A percentile compares a stretch with the other conserved stretches of the same genome.
Evolutionary conservation across 2,329 filamentous ascomycete genomes (phyloP).

Genomic region (Alternaria sp.): DNA sequence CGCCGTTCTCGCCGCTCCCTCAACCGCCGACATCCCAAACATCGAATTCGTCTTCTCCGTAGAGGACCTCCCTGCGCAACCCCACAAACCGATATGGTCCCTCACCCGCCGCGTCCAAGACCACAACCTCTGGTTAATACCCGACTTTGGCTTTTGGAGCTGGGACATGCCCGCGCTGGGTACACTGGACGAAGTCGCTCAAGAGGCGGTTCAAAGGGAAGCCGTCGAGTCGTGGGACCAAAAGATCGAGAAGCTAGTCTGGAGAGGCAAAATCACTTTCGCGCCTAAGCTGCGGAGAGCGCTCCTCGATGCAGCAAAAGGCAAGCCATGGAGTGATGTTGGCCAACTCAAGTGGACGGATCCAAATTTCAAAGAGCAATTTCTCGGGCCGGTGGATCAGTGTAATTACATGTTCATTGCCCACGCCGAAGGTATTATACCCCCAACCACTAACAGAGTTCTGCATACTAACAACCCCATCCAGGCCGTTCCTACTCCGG

Average conservation of each 20-base stretch:
- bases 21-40: slow-evolving; percentile 34
- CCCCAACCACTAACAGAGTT: background rate
- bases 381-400: slow-evolving; percentile 59
- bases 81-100: slow-evolving; percentile 38
- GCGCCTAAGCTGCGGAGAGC: slow-evolving; percentile 39
- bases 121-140: slow-evolving; percentile 43
- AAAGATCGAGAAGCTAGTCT: slow-evolving; percentile 43
- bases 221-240: slow-evolving; percentile 38
- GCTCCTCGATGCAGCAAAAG: slow-evolving; percentile 35
- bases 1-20: slow-evolving; percentile 33
- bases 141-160: slow-evolving; percentile 45
- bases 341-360: slow-evolving; percentile 38
- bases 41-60: slow-evolving; percentile 44
- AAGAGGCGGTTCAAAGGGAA: slow-evolving; percentile 36
- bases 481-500: slow-evolving; percentile 56
- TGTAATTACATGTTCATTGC: slow-evolving; percentile 62
- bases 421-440: slow-evolving; percentile 58
- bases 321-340: slow-evolving; percentile 44
- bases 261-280: slow-evolving; percentile 42
- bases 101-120: slow-evolving; percentile 41
- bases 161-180: slow-evolving; percentile 44
- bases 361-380: slow-evolving; percentile 46
- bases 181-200: slow-evolving; percentile 36
- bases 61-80: slow-evolving; percentile 41
- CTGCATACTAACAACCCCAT: slow-evolving; percentile 17